Base-by-base conservation (phyloP, 2,329 filamentous ascomycete genomes). In the Akanthomyces muscarius region DNA sequence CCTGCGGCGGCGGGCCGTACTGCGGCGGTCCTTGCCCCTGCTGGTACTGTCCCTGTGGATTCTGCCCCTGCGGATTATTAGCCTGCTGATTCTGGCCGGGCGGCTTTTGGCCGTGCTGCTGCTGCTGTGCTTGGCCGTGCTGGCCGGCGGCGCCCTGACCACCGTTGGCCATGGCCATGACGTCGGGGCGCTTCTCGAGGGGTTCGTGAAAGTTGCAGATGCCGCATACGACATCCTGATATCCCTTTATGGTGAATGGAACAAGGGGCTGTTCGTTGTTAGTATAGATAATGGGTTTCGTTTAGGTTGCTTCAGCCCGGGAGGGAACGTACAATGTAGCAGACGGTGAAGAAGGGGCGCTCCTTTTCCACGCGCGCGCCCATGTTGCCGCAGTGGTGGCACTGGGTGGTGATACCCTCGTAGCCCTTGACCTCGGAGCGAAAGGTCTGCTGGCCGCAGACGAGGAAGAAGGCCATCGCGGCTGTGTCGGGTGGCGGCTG, bases 141-240 rank as follows among this genome's bases (percentile, higher is more conserved):
- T 69, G 68, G 41, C 69, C 70, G 44, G 16, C 16, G 21, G 13
- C 30, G 44, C 66, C 64, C 2, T 61, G 74, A n/a, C 75, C 78
- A 38, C 77, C 78, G 53, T 76, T 75, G 67, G 72, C 75, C 78
- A 86, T 83, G 61, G 77, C 77, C 71, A 81, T 78, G 55, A 86
- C 82, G 64, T 87, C 84, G 14, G 77, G 82, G 16, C 84, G 77
- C 69, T 82, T 79, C 67, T 84, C 79, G 61, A 89, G 80, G 11
- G 86, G 85, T 73, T 93, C 89, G 66, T 85, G 83, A 73, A 91
- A 92, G 72, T 88, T 86, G 82, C 90, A 94, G 73, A 92, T 86
- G 70, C 86, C 82, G 78, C 90, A 94, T 64, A 81, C 79, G 62
- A 94, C 82, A 70, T 92, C 89, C 68, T 87, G 80, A 75, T 88